phyloP scores from a whole-genome alignment of 2,329 filamentous ascomycete genomes.

The Massarina eburnea region DNA sequence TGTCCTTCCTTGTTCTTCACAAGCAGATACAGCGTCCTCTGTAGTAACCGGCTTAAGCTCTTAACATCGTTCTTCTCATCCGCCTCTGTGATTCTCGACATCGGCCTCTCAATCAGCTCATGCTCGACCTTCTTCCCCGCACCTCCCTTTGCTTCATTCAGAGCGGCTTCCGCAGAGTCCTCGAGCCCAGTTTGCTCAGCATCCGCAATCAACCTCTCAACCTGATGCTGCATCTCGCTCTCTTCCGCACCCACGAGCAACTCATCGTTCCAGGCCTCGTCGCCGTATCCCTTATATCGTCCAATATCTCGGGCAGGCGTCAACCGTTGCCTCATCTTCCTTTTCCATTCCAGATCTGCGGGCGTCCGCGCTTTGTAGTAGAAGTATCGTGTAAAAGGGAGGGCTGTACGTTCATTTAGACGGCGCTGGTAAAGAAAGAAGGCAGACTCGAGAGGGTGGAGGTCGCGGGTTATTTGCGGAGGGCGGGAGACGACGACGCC shows the following conservation, averaged over 20 bases:
- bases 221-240: conserved; percentile 63
- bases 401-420: conserved; percentile 85
- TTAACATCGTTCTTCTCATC: conserved; percentile 73
- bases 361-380: conserved; percentile 94
- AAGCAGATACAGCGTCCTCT: conserved; percentile 83
- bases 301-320: conserved; percentile 84
- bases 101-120: conserved; percentile 69
- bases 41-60: conserved; percentile 77
- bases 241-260: conserved; percentile 72
- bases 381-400: conserved; percentile 87
- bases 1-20: conserved; percentile 70
- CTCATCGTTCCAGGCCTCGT: conserved; percentile 89
- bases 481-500: conserved; percentile 86
- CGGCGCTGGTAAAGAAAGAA: conserved; percentile 98
- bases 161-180: conserved; percentile 40
- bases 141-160: conserved; percentile 21
- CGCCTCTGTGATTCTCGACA: conserved; percentile 72
- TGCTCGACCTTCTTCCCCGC: conserved; percentile 49
- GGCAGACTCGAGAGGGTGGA: conserved; percentile 85
- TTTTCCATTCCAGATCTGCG: conserved; percentile 83
- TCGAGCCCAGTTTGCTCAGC: conserved; percentile 60
- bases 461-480: conserved; percentile 79
- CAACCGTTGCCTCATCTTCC: conserved; percentile 76
- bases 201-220: conserved; percentile 72
- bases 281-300: conserved; percentile 73